Evolutionary conservation across 805 yeast genomes (phyloP), one percentile per base, ranked within the genome.

Genomic region (Barnettozyma botsteinii): DNA sequence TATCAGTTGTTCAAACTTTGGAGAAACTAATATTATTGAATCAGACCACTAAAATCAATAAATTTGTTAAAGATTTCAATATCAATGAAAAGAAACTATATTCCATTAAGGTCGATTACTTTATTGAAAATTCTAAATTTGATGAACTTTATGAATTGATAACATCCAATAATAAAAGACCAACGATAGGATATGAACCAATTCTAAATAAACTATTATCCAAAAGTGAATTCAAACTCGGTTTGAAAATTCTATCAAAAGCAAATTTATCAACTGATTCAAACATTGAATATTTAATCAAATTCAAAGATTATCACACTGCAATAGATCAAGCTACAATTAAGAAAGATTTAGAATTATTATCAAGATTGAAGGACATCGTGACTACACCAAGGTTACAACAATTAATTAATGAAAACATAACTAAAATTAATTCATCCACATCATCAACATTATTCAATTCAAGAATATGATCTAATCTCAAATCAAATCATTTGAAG

Each of bases 121-220:
- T 73, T 24, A 65, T 77, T 2, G 59, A 64, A 1, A 58, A 65
- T 5, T 51, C 67, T 2, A 73, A 75, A 31, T 81, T 77, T 63
- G 78, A 74, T 15, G 76, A 73, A 28, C 56, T 85, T 23, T 70
- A 68, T 47, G 71, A 73, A 23, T 72, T 78, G 51, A 73, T 79
- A 0, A 66, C 62, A 3, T 18, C 25, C 7, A 17, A 24, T 14
- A 55, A 59, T 9, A 67, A 65, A 33, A 80, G 75, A 45, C 76
- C 93, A 0, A 83, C 85, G 0, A 83, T 87, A 31, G 88, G 91
- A 0, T 81, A 80, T 43, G 70, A 69, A 44, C 79, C 82, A 1
- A 79, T 87, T 47, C 37, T 55, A 19, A 42, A 41, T 5, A 49
- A 51, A 5, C 36, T 52, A 6, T 33, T 52, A 12, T 37, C 37